Percentiles rank a stretch among this genome's conserved stretches.
Evolutionary conservation across 2,329 filamentous ascomycete species (phyloP).

Genomic region (Aureobasidium vineae): DNA sequence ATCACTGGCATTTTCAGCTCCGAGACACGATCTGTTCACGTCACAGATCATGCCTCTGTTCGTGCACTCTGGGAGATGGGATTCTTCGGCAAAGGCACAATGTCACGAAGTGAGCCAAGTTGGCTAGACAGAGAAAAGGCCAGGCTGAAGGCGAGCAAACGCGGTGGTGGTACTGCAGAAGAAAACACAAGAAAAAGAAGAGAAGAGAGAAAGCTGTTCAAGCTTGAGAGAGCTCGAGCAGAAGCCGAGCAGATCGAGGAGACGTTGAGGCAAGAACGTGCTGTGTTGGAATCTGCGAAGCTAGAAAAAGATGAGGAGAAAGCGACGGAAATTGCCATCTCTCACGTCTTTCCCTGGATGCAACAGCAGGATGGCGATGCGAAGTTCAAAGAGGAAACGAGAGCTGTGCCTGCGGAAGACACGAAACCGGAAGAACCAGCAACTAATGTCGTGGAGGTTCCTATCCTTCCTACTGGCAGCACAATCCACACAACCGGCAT

Average conservation of each 20-base stretch:
- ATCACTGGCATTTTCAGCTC: conserved; percentile 78
- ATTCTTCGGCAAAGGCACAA: conserved; percentile 91
- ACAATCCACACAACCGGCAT: neutral
- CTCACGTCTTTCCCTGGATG: conserved; percentile 28
- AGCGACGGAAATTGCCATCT: neutral
- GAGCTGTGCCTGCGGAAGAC: neutral
- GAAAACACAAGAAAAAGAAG: conserved; percentile 73
- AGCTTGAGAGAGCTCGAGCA: conserved; percentile 85
- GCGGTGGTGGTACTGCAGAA: conserved; percentile 63
- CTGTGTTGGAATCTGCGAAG: conserved; percentile 3
- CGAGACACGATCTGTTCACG: conserved; percentile 76
- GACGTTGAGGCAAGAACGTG: conserved; percentile 58
- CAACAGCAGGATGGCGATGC: conserved; percentile 2
- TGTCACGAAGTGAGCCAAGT: conserved; percentile 91
- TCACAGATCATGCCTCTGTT: conserved; percentile 73
- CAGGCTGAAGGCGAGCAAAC: conserved; percentile 50
- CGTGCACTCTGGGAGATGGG: conserved; percentile 91
- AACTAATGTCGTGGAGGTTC: conserved; percentile 1
- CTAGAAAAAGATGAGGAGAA: neutral
- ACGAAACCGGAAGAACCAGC: neutral
- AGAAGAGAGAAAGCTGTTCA: conserved; percentile 77
- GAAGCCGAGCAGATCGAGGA: conserved; percentile 81
- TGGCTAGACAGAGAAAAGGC: conserved; percentile 85
- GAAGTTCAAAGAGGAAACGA: neutral
- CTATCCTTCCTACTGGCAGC: neutral